These are phyloP conservation scores for Alternaria ethzedia DNA, from an alignment of 2,329 filamentous ascomycete species.

Conservation along the genomic window DNA sequence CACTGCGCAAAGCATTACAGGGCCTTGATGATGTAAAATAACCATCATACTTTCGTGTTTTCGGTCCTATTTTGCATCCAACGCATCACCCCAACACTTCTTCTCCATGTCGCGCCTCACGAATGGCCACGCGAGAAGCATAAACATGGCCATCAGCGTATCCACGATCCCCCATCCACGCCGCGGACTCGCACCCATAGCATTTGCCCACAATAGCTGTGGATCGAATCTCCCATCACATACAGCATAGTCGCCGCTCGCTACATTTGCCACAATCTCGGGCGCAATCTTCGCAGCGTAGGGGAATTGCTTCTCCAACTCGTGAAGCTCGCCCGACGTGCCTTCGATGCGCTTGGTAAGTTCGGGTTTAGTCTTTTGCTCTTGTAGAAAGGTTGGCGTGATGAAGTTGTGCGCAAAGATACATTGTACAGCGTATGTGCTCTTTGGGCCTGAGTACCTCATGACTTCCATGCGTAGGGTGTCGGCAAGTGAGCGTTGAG, in stretches of 20 bases:
- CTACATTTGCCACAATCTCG: constrained; percentile 24
- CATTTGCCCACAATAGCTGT: constrained; percentile 26
- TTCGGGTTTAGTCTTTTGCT: constrained; percentile 34
- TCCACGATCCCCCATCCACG: constrained; percentile 4
- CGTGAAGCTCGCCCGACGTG: neutral
- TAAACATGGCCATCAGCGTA: constrained; percentile 5
- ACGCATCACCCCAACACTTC: neutral
- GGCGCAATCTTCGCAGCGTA: constrained; percentile 27
- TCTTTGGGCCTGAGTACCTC: constrained; percentile 21
- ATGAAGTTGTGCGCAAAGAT: constrained; percentile 34
- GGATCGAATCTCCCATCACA: constrained; percentile 22
- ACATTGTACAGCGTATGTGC: constrained; percentile 32
- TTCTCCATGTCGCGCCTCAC: neutral
- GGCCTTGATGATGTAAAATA: neutral
- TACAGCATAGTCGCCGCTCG: constrained; percentile 32
- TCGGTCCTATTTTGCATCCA: neutral
- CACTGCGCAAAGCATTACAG: neutral
- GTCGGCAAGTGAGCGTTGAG: constrained; percentile 29
- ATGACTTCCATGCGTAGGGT: constrained; percentile 28
- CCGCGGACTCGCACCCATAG: constrained; percentile 26
- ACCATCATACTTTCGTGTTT: neutral
- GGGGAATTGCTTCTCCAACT: constrained; percentile 24
- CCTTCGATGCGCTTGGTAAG: constrained; percentile 37
- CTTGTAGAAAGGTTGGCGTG: constrained; percentile 27
- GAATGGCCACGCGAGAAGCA: constrained; percentile 5